phyloP scores from a whole-genome alignment of 2,329 filamentous ascomycete species.

The Scleromitrula shiraiana region DNA sequence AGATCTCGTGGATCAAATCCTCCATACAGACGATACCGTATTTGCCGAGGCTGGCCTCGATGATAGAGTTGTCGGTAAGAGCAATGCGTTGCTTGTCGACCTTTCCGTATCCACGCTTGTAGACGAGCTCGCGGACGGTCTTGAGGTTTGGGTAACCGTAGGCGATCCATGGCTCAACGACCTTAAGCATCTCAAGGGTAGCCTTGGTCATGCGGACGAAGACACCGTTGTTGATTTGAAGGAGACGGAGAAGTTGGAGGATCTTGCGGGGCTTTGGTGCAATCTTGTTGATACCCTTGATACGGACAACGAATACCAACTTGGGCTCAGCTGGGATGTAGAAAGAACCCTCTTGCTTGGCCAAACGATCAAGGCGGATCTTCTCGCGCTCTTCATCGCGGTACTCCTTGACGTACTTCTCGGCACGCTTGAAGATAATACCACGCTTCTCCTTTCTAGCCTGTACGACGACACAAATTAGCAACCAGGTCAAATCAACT shows the following conservation, averaged over 20 bases:
- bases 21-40: constrained; percentile 99
- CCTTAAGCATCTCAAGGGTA: constrained; percentile 92
- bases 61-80: constrained; percentile 94
- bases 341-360: constrained; percentile 88
- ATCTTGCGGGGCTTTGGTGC: constrained; percentile 99
- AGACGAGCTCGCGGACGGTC: constrained; percentile 97
- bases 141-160: constrained; percentile 99
- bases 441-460: constrained; percentile 98
- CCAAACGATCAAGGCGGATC: constrained; percentile 81
- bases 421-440: constrained; percentile 99
- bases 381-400: constrained; percentile 97
- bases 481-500: constrained; percentile 20
- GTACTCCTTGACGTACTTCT: constrained; percentile 99
- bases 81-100: constrained; percentile 95
- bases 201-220: constrained; percentile 98
- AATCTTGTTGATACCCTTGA: constrained; percentile 99
- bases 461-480: constrained; percentile 44
- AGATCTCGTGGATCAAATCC: constrained; percentile 99
- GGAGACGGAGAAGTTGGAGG: constrained; percentile 95
- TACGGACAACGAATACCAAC: constrained; percentile 95
- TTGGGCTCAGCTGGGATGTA: constrained; percentile 93
- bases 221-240: constrained; percentile 99
- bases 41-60: constrained; percentile 94
- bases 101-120: constrained; percentile 99
- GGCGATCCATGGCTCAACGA: constrained; percentile 97